These are phyloP conservation scores for Leccinum rimulosum DNA, from an alignment of 768 basidiomycete species.

Conservation along the genomic window DNA sequence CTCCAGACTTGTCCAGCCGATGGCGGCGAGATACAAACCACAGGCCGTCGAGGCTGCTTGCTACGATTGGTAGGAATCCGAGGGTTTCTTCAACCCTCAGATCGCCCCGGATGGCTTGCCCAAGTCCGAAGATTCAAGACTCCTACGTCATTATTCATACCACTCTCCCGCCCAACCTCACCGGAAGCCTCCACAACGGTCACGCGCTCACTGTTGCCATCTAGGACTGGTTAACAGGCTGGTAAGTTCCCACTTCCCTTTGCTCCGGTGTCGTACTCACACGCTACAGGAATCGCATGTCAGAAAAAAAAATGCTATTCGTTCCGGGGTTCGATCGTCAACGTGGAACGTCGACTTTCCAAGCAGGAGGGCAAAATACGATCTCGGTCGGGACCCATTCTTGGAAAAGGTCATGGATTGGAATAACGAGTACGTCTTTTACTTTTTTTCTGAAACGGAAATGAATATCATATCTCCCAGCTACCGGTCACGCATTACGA, in stretches of 20 bases:
- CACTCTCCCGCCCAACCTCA: slow-evolving; percentile 85
- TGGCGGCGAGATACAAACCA: slow-evolving; percentile 75
- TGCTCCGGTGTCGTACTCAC: no score
- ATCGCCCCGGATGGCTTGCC: slow-evolving; percentile 48
- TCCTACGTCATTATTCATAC: slow-evolving; percentile 83
- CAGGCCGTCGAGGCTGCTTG: slow-evolving; percentile 91
- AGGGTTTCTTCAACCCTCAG: no score
- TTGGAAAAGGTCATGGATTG: slow-evolving; percentile 84
- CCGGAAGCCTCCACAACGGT: slow-evolving; percentile 92
- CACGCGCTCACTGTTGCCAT: slow-evolving; percentile 91
- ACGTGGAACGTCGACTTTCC: slow-evolving; percentile 87
- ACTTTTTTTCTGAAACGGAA: not conserved
- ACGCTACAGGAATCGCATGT: slow-evolving; percentile 74
- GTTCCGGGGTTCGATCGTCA: slow-evolving; percentile 82
- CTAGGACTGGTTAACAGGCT: slow-evolving; percentile 86
- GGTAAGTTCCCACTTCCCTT: slow-evolving; percentile 45
- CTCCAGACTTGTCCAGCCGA: slow-evolving; percentile 66
- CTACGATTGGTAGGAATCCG: slow-evolving; percentile 44
- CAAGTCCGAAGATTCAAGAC: slow-evolving; percentile 49
- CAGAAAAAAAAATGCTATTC: slow-evolving; percentile 85
- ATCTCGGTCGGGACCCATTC: slow-evolving; percentile 90
- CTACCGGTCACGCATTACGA: slow-evolving; percentile 88
- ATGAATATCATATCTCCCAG: slow-evolving; percentile 36
- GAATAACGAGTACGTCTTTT: slow-evolving; percentile 78
- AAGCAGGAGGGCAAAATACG: slow-evolving; percentile 81